Conservation (phyloP, 495 filamentous ascomycete genomes). For the Amphirosellinia nigrospora region DNA sequence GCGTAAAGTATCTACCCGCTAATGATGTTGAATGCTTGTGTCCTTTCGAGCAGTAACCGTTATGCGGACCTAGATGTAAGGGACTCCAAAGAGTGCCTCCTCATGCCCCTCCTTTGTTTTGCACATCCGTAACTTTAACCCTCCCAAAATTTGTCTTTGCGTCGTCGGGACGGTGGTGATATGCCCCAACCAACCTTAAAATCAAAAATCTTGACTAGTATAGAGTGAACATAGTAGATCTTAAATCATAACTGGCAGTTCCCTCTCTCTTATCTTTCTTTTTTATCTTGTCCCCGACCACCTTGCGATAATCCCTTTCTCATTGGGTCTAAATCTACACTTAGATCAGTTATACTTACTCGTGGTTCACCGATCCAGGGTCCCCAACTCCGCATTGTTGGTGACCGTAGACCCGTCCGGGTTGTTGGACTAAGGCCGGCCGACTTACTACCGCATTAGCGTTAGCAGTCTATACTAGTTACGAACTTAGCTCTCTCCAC, state of each 20-base stretch:
- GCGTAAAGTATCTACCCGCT: background rate
- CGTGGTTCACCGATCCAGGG: background rate
- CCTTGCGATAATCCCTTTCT: no score
- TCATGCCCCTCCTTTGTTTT: background rate
- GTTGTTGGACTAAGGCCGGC: background rate
- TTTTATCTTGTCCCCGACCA: background rate
- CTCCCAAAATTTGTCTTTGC: background rate
- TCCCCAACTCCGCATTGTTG: background rate
- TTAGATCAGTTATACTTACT: background rate
- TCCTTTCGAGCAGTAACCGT: background rate
- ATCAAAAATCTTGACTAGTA: constrained; percentile 2
- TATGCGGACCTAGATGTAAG: no score
- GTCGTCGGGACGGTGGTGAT: background rate
- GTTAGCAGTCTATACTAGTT: constrained; percentile 15
- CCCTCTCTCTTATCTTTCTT: background rate
- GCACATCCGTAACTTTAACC: background rate
- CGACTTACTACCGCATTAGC: constrained; percentile 14
- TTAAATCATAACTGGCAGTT: background rate
- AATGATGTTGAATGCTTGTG: background rate
- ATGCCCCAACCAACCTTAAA: background rate
- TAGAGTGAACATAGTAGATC: background rate
- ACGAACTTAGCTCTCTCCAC: constrained; percentile 10
- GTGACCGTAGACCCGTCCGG: background rate
- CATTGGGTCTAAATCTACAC: background rate
- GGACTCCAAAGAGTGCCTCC: background rate